A percentile compares a stretch with the other conserved stretches of the same genome.
These are phyloP conservation scores for Termitomyces sp. DNA, from an alignment of 768 basidiomycete species.

Conservation along the genomic window DNA sequence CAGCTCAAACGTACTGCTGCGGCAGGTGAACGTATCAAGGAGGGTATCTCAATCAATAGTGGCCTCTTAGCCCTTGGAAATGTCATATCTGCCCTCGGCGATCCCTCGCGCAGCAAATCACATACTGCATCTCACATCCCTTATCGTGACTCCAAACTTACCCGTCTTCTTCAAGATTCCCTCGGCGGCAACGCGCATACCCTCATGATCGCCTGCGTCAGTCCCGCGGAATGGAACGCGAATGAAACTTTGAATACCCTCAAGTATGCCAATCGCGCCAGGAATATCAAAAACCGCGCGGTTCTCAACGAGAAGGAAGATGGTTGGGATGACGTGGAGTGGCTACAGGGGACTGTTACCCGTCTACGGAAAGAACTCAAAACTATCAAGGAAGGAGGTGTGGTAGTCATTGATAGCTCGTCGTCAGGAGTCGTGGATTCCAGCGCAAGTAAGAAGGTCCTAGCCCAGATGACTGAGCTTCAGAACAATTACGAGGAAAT, in stretches of 20 bases:
- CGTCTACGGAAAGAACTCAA: conserved; percentile 89
- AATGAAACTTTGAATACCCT: conserved; percentile 92
- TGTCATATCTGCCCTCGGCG: conserved; percentile 96
- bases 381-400: conserved; percentile 66
- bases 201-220: conserved; percentile 98
- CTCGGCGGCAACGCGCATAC: conserved; percentile 97
- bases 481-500: conserved; percentile 85
- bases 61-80: conserved; percentile 96
- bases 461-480: conserved; percentile 79
- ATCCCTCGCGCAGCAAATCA: conserved; percentile 83
- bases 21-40: conserved; percentile 93
- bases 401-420: conserved; percentile 26
- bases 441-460: conserved; percentile 68
- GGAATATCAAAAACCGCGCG: conserved; percentile 96
- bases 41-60: conserved; percentile 98
- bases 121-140: conserved; percentile 88
- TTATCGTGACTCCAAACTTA: conserved; percentile 98
- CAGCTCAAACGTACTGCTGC: conserved; percentile 96
- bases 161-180: conserved; percentile 92
- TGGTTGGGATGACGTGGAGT: conserved; percentile 98
- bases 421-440: conserved; percentile 40
- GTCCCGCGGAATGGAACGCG: conserved; percentile 93
- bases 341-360: conserved; percentile 84
- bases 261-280: conserved; percentile 95
- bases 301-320: conserved; percentile 92